phyloP scores from a whole-genome alignment of 768 basidiomycete species.

The Ephemerocybe angulata region DNA sequence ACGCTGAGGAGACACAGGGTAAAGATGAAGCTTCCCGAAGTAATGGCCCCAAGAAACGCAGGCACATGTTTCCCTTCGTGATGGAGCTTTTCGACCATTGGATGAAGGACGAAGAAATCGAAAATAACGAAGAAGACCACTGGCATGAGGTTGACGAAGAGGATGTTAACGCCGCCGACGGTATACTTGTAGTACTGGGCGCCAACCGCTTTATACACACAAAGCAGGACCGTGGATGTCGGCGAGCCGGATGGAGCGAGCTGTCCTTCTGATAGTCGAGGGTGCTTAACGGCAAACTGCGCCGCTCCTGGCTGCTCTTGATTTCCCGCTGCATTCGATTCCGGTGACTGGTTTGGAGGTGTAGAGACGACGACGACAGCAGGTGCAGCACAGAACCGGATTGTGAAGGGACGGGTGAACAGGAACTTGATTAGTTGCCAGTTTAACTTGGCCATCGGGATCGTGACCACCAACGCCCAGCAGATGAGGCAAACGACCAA shows the following conservation, averaged over 20 bases:
- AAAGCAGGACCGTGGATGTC: constrained; percentile 84
- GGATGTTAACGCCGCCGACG: constrained; percentile 95
- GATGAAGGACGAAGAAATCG: constrained; percentile 81
- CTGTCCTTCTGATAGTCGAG: constrained; percentile 82
- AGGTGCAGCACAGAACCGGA: constrained; percentile 92
- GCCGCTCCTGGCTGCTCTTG: constrained; percentile 27
- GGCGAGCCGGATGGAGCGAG: constrained; percentile 81
- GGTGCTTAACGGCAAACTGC: constrained; percentile 64
- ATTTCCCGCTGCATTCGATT: constrained; percentile 19
- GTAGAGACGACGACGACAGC: constrained; percentile 55
- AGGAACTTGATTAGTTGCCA: constrained; percentile 92
- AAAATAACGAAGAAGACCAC: constrained; percentile 96
- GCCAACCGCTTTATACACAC: constrained; percentile 90
- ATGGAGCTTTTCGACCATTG: constrained; percentile 60
- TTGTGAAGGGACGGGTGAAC: constrained; percentile 69
- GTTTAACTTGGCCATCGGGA: constrained; percentile 96
- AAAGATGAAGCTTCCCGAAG: constrained; percentile 79
- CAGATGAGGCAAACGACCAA: constrained; percentile 84
- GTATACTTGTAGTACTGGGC: constrained; percentile 98
- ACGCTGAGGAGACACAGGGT: constrained; percentile 81
- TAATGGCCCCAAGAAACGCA: constrained; percentile 61
- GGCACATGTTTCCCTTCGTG: constrained; percentile 55
- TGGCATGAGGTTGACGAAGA: constrained; percentile 93
- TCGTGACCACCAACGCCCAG: constrained; percentile 93
- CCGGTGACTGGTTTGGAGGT: constrained; percentile 17